Base-by-base conservation (phyloP, 345 rosid species). In the Cardamine occulta region DNA sequence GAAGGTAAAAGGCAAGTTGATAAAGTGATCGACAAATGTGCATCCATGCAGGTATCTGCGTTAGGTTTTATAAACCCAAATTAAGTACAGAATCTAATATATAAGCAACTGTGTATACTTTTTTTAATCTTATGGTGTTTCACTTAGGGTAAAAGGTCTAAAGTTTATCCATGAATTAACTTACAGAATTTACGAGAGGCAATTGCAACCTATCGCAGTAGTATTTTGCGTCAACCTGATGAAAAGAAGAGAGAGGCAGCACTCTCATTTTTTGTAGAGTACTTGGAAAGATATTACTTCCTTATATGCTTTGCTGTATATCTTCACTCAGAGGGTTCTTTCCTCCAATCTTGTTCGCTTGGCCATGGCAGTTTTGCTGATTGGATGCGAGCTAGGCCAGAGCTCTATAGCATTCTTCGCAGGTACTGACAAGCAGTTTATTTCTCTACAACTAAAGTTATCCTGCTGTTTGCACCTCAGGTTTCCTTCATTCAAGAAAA, bases 301-400 rank as follows among this genome's bases (percentile, higher is more conserved):
- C 97, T 95, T 70, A 90, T 95, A 83, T 95, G 99, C 83, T 95
- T 95, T 85, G 85, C 99, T 61, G 97, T 95, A 29, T 90, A 90
- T 75, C 81, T 95, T 82, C 97, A 95, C 83, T 88, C 99, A n/a
- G 97, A 91, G 80, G 87, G 97, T 78, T 86, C 85, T 79, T 90
- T 86, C 44, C 89, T 90, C 39, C 87, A 84, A 74, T 89, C 96
- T 81, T 86, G 86, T 82, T 89, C 90, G 70, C 78, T 80, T 72
- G 86, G 84, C 64, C 87, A 84, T 72, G 90, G 89, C 84, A 84
- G 91, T 85, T 94, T 91, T 83, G 77, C 95, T 84, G 99, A 91
- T 80, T 94, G 99, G 99, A 94, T 94, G 99, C 87, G 84, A 82
- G 97, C 99, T 63, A 88, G 99, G 80, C 99, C 99, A 44, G 99